A percentile compares a stretch with the other conserved stretches of the same genome.
Evolutionary conservation across 2,329 filamentous ascomycete genomes (phyloP).

Genomic region (Nothophoma quercina): DNA sequence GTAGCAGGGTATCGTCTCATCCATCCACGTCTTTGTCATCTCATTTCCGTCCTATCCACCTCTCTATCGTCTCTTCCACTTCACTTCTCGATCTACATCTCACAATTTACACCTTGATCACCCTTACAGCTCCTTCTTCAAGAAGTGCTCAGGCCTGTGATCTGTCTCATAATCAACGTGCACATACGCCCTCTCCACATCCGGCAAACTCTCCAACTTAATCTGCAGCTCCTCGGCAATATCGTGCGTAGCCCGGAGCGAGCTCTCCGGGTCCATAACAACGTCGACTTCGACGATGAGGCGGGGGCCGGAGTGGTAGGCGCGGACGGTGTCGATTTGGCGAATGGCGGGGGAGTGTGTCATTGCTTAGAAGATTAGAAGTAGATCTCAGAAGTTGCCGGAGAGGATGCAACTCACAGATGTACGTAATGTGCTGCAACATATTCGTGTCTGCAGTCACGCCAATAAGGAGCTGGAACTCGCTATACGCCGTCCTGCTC

Average conservation of each 20-base stretch:
- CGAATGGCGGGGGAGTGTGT: slow-evolving; percentile 82
- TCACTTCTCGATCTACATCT: background rate
- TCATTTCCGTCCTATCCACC: too few relatives aligned
- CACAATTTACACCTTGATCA: too few relatives aligned
- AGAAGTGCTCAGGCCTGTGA: slow-evolving; percentile 85
- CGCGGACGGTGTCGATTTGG: slow-evolving; percentile 93
- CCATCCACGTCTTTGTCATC: too few relatives aligned
- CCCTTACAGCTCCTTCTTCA: slow-evolving; percentile 72
- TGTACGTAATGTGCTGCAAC: slow-evolving; percentile 94
- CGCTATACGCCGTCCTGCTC: slow-evolving; percentile 82
- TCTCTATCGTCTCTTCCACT: background rate
- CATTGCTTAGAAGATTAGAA: too few relatives aligned
- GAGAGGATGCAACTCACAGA: slow-evolving; percentile 61
- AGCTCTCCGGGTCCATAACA: slow-evolving; percentile 82
- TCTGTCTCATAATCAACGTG: slow-evolving; percentile 98
- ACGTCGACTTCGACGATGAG: slow-evolving; percentile 96
- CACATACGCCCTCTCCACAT: slow-evolving; percentile 93
- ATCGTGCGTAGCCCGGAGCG: slow-evolving; percentile 83
- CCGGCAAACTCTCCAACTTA: slow-evolving; percentile 89
- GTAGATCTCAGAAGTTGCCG: background rate
- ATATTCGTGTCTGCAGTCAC: slow-evolving; percentile 84
- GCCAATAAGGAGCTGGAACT: slow-evolving; percentile 91
- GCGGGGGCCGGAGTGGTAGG: slow-evolving; percentile 87
- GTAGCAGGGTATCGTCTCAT: too few relatives aligned
- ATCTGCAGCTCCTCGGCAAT: slow-evolving; percentile 92